Evolutionary conservation across 139 green algal species (phyloP).

Genomic region (Diplosphaera chodatii): DNA sequence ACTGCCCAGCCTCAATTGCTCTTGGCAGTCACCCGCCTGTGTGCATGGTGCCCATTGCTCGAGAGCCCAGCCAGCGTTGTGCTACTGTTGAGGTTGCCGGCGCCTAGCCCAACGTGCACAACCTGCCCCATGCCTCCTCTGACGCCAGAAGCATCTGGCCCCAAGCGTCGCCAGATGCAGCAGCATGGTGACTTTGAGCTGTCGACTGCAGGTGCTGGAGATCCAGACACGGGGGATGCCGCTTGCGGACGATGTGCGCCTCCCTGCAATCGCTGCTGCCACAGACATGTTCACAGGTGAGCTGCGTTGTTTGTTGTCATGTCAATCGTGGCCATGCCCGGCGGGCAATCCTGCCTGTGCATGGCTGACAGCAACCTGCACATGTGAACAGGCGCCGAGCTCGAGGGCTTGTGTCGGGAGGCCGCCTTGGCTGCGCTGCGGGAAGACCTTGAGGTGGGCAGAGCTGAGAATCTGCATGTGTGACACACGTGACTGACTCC

Average conservation of each 20-base stretch:
- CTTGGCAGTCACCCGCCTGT: too few species aligned
- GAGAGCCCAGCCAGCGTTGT: constrained; percentile 4
- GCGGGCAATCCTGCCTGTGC: not conserved
- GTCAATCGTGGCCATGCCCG: not conserved
- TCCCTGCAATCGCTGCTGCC: constrained; percentile 27
- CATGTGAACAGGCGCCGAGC: constrained; percentile 49
- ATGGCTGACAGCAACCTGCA: too few species aligned
- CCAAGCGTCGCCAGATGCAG: too few species aligned
- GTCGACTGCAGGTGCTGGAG: constrained; percentile 25
- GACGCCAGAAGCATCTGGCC: too few species aligned
- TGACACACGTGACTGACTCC: not conserved
- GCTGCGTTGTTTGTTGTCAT: not conserved
- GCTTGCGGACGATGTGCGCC: constrained; percentile 69
- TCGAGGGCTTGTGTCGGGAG: constrained; percentile 70
- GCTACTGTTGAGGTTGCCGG: constrained; percentile 82
- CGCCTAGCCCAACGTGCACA: too few species aligned
- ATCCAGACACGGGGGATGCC: constrained; percentile 55
- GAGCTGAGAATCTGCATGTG: not conserved
- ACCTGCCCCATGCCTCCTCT: too few species aligned
- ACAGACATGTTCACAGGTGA: constrained; percentile 52
- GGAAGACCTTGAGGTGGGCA: constrained; percentile 46
- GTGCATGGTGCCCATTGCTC: too few species aligned
- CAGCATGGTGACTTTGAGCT: constrained; percentile 27
- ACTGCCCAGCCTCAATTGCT: too few species aligned
- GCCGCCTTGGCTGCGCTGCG: constrained; percentile 74